Percentiles rank a stretch among this genome's conserved stretches.
phyloP scores from a whole-genome alignment of 1,284 basidiomycete species.

The Chiua sp. region DNA sequence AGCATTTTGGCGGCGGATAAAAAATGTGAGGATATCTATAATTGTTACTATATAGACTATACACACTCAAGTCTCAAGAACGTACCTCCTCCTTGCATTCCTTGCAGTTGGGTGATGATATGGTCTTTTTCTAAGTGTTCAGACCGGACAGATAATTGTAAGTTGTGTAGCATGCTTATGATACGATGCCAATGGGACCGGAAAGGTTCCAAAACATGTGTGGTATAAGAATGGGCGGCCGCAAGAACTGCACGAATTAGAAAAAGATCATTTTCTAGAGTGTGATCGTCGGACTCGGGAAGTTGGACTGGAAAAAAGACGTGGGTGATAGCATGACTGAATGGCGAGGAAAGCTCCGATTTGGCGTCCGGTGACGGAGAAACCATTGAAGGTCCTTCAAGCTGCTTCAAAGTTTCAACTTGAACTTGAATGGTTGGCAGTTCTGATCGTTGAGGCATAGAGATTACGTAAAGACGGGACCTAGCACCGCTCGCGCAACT shows the following conservation, averaged over 20 bases:
- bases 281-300: slow-evolving; percentile 3
- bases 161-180: slow-evolving; percentile 4
- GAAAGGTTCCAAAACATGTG: not conserved
- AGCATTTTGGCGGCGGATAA: too few relatives aligned
- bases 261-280: not conserved
- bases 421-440: too few relatives aligned
- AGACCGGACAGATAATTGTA: not conserved
- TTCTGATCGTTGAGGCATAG: too few relatives aligned
- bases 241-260: not conserved
- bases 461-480: too few relatives aligned
- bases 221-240: slow-evolving; percentile 6
- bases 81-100: too few relatives aligned
- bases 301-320: slow-evolving; percentile 16
- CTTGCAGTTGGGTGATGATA: slow-evolving; percentile 15
- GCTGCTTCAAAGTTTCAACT: too few relatives aligned
- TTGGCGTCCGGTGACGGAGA: too few relatives aligned
- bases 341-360: too few relatives aligned
- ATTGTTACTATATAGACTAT: too few relatives aligned
- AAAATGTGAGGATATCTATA: too few relatives aligned
- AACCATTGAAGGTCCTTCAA: too few relatives aligned
- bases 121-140: not conserved
- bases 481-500: slow-evolving; percentile 88
- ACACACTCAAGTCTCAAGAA: too few relatives aligned
- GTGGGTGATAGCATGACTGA: slow-evolving; percentile 7
- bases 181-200: slow-evolving; percentile 3